These are phyloP conservation scores for Diaporthe citri DNA, from an alignment of 2,329 filamentous ascomycete genomes.

Conservation along the genomic window DNA sequence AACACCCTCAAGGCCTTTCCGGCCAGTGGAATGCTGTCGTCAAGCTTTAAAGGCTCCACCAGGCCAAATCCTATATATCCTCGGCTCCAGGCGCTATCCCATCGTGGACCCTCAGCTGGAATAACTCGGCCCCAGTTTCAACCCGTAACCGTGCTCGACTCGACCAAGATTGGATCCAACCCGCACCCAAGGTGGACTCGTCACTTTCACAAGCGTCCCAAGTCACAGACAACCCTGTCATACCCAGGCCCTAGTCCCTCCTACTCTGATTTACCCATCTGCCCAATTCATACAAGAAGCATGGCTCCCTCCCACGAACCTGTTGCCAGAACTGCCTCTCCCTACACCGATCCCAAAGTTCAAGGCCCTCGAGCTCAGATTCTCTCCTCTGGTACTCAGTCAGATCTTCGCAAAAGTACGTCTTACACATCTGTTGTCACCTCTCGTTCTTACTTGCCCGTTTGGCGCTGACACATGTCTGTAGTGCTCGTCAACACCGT, in stretches of 20 bases:
- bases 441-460: conserved; percentile 35
- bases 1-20: conserved; percentile 8
- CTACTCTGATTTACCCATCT: conserved; percentile 40
- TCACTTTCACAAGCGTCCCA: conserved; percentile 49
- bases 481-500: conserved; percentile 72
- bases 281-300: conserved; percentile 47
- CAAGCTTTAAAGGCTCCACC: conserved; percentile 48
- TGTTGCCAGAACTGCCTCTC: conserved; percentile 58
- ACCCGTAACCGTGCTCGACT: conserved; percentile 23
- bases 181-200: conserved; percentile 44
- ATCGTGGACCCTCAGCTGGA: conserved; percentile 40
- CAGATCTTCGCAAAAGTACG: conserved; percentile 48
- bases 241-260: conserved; percentile 44
- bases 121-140: conserved; percentile 42
- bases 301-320: conserved; percentile 50
- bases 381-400: conserved; percentile 49
- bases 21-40: conserved; percentile 46
- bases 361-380: conserved; percentile 59
- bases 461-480: conserved; percentile 25
- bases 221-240: conserved; percentile 47
- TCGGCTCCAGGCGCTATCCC: conserved; percentile 50
- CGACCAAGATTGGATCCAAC: conserved; percentile 37
- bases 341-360: conserved; percentile 58
- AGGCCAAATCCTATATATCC: conserved; percentile 50
- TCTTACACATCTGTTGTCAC: conserved; percentile 42